These are phyloP conservation scores for Quercus aquifolioides DNA, from an alignment of 306 rosid species.

Conservation along the genomic window DNA sequence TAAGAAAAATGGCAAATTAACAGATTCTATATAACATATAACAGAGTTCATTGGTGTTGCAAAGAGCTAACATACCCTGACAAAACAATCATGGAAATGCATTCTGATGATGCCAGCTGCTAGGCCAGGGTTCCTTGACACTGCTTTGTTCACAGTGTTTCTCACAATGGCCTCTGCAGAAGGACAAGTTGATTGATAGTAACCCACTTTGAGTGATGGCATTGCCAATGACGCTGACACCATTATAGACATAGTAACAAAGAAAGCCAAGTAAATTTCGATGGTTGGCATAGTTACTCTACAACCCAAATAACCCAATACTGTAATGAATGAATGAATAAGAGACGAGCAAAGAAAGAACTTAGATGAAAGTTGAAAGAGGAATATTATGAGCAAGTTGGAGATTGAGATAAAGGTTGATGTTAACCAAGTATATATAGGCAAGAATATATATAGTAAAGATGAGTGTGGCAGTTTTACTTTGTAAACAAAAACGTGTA, in stretches of 20 bases:
- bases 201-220: slow-evolving; percentile 19
- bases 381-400: too few relatives aligned
- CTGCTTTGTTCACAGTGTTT: slow-evolving; percentile 22
- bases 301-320: too few relatives aligned
- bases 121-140: slow-evolving; percentile 24
- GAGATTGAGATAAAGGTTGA: neutral
- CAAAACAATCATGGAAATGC: slow-evolving; percentile 51
- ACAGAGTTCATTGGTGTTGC: too few relatives aligned
- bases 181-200: slow-evolving; percentile 26
- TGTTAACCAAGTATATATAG: neutral
- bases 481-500: neutral
- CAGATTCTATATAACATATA: too few relatives aligned
- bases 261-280: neutral
- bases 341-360: too few relatives aligned
- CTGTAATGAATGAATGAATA: neutral
- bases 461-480: neutral
- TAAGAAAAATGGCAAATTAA: neutral
- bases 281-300: too few relatives aligned
- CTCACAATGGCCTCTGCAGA: slow-evolving; percentile 24
- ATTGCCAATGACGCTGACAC: slow-evolving; percentile 7
- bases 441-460: too few relatives aligned
- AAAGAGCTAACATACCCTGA: slow-evolving; percentile 24
- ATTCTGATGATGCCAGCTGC: slow-evolving; percentile 42
- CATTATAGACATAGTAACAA: neutral
- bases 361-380: too few relatives aligned